Evolutionary conservation across 2,329 filamentous ascomycete genomes (phyloP), one percentile per base, ranked within the genome.

Genomic region (Madurella mycetomatis): DNA sequence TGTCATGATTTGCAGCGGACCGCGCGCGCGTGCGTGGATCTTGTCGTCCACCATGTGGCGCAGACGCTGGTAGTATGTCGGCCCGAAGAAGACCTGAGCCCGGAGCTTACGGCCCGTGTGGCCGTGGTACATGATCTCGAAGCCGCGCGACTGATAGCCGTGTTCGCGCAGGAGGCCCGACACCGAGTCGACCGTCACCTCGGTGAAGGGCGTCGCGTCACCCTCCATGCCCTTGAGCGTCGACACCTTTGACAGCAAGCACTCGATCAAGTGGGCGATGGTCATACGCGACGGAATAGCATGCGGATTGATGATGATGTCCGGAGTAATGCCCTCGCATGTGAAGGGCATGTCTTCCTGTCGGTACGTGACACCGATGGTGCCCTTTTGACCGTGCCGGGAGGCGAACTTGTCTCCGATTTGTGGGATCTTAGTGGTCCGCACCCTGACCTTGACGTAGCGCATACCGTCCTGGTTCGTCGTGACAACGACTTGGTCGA

Each of bases 21-120:
- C 94, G 70, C 94, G 87, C 13, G 95, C 94, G 73, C 95, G 88
- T n/a, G 94, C 95, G 75, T 99, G 94, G 65, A 99, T 99, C 82
- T 99, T 99, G 80, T 99, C 94, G 71, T 99, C 94, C 64, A 99
- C 95, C 95, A 99, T 99, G 76, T 99, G 95, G 61, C 94, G 87
- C 57, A 99, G 83, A 72, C 95, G 91, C 75, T 99, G 94, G 76
- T 99, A 99, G 77, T 99, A 99, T 1, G 94, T 99, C 1, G 94
- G 94, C 9, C 94, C 94, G 54, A 99, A 83, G 83, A 99, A 99
- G 52, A 97, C 87, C 72, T 99, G 94, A 0, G 92, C 89, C 43
- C 90, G 86, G 61, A 97, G 78, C 79, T 99, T 99, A 64, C 86
- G 85, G 49, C 94, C 94, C 4, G 94, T 99, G 73, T 99, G 92